These are phyloP conservation scores for Cucumis sativus DNA, from an alignment of 306 rosid genomes.

Conservation along the genomic window DNA sequence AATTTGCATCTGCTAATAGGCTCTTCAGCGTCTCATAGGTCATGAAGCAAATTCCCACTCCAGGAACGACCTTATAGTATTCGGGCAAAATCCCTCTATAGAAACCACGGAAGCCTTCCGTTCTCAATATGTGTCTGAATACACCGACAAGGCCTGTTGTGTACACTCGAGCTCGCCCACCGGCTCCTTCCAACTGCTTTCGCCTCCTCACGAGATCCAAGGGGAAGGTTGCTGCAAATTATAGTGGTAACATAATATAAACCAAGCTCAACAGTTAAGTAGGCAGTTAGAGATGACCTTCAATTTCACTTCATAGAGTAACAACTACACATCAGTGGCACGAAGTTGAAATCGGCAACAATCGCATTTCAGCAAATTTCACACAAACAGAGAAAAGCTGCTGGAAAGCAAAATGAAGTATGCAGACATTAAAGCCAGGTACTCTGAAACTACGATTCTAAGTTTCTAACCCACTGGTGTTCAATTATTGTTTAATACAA, in stretches of 20 bases:
- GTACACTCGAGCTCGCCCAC: conserved; percentile 89
- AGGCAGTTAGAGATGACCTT: background rate
- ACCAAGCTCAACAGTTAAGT: conserved; percentile 5
- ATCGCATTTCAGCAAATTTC: background rate
- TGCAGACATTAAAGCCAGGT: background rate
- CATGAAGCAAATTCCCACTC: conserved; percentile 97
- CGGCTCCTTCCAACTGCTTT: conserved; percentile 94
- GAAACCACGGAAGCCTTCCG: conserved; percentile 81
- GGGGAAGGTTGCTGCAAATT: conserved; percentile 87
- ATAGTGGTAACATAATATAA: conserved; percentile 19
- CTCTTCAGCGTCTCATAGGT: conserved; percentile 80
- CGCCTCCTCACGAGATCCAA: conserved; percentile 95
- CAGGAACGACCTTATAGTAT: conserved; percentile 96
- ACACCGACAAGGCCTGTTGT: conserved; percentile 58
- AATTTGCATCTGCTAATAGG: conserved; percentile 44
- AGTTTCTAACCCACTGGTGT: background rate
- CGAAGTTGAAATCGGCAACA: background rate
- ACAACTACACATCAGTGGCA: background rate
- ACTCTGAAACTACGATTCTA: background rate
- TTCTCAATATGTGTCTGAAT: conserved; percentile 56
- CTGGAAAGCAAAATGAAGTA: background rate
- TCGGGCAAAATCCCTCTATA: conserved; percentile 94
- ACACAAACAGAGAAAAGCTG: background rate
- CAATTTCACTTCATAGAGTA: background rate
- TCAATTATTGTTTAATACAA: background rate